Percentiles rank a stretch among this genome's conserved stretches.
Evolutionary conservation across 129 eudicot species (phyloP).

Genomic region (carrot (Daucus carota)): DNA sequence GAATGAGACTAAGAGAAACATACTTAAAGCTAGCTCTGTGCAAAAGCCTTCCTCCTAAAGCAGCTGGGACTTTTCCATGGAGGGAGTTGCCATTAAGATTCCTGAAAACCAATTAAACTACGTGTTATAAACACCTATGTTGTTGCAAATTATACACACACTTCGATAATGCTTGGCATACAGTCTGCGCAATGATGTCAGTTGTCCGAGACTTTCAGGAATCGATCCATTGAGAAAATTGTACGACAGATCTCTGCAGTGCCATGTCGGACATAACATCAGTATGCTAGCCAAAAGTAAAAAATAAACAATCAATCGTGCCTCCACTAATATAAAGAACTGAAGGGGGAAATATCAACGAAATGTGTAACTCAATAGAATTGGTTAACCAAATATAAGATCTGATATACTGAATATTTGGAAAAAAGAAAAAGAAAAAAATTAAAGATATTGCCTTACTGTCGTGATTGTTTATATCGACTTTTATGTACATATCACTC

Average conservation of each 20-base stretch:
- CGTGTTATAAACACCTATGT: neutral
- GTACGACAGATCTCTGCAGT: slow-evolving; percentile 85
- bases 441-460: neutral
- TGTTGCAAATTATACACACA: neutral
- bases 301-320: neutral
- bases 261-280: slow-evolving; percentile 11
- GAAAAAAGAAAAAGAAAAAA: neutral
- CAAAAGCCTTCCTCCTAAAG: slow-evolving; percentile 85
- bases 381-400: neutral
- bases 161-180: slow-evolving; percentile 11
- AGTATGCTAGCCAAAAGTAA: neutral
- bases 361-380: neutral
- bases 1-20: slow-evolving; percentile 14
- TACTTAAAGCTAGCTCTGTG: slow-evolving; percentile 99
- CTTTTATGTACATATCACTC: neutral
- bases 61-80: slow-evolving; percentile 82
- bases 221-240: slow-evolving; percentile 80
- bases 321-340: neutral
- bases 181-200: slow-evolving; percentile 61
- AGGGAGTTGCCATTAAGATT: slow-evolving; percentile 88
- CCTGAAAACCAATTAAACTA: slow-evolving; percentile 30
- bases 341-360: neutral
- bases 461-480: neutral
- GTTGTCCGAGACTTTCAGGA: slow-evolving; percentile 88
- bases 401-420: neutral